Evolutionary conservation across 176 grass and related monocot genomes (phyloP).

Genomic region (Triticum dicoccoides): DNA sequence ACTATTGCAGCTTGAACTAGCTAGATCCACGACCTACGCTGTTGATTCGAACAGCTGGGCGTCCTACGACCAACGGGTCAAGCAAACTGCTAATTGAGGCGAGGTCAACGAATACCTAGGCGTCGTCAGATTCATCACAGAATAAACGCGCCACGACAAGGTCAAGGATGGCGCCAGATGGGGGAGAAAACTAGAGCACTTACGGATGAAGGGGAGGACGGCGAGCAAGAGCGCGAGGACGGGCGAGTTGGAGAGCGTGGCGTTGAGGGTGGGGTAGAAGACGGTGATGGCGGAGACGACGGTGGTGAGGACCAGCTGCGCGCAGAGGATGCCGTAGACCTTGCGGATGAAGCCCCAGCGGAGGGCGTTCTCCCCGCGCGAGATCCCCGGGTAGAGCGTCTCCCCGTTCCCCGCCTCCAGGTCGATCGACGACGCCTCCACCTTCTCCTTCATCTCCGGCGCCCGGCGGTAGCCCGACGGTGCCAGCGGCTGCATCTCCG

Average conservation of each 20-base stretch:
- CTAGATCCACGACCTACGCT: constrained; percentile 26
- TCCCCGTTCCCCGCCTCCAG: constrained; percentile 74
- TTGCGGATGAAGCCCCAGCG: constrained; percentile 99
- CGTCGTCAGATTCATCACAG: background rate
- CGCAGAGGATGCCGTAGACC: constrained; percentile 98
- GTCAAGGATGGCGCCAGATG: background rate
- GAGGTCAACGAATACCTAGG: background rate
- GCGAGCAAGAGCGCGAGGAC: constrained; percentile 60
- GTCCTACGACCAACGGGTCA: background rate
- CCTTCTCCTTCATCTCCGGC: constrained; percentile 77
- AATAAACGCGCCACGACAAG: background rate
- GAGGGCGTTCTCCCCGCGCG: constrained; percentile 80
- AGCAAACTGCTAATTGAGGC: background rate
- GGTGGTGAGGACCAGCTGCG: constrained; percentile 95
- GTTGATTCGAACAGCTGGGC: background rate
- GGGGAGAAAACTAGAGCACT: background rate
- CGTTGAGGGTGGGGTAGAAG: constrained; percentile 73
- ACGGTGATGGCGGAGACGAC: constrained; percentile 73
- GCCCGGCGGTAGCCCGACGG: constrained; percentile 49
- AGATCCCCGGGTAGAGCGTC: constrained; percentile 83
- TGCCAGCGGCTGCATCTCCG: constrained; percentile 68
- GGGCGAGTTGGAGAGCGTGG: constrained; percentile 54
- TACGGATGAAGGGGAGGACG: constrained; percentile 81
- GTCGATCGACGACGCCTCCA: constrained; percentile 49
- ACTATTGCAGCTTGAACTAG: background rate